These are phyloP conservation scores for Salix viminalis DNA, from an alignment of 345 rosid genomes.

Conservation along the genomic window DNA sequence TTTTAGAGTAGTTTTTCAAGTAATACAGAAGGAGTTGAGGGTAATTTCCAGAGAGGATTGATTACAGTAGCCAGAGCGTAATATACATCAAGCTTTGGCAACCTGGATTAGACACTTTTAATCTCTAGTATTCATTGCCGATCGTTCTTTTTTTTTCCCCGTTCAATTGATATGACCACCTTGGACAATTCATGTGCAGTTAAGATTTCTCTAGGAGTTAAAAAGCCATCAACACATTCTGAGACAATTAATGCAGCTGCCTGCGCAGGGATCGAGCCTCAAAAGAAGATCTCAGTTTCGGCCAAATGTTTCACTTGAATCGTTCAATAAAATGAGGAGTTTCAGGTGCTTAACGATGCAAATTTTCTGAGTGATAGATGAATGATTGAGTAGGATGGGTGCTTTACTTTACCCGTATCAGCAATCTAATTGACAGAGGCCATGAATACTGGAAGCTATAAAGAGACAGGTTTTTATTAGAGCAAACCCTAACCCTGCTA, in stretches of 20 bases:
- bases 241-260: not conserved
- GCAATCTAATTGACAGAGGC: not conserved
- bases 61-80: not conserved
- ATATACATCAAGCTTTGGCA: not conserved
- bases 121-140: not conserved
- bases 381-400: not conserved
- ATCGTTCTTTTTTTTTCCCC: not conserved
- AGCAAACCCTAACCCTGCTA: constrained; percentile 20
- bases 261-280: not conserved
- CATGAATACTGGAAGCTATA: not conserved
- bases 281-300: not conserved
- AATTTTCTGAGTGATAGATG: not conserved
- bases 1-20: not conserved
- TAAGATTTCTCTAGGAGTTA: not conserved
- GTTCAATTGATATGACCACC: not conserved
- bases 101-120: not conserved
- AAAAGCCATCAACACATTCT: not conserved
- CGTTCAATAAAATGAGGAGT: not conserved
- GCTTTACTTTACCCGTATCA: not conserved
- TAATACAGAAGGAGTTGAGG: not conserved
- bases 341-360: constrained; percentile 10
- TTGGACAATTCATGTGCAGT: constrained; percentile 4
- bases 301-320: not conserved
- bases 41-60: not conserved
- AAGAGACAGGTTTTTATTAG: not conserved